These are phyloP conservation scores for Mucor circinelloides DNA, from an alignment of 371 early-diverging fungal species.

Conservation along the genomic window DNA sequence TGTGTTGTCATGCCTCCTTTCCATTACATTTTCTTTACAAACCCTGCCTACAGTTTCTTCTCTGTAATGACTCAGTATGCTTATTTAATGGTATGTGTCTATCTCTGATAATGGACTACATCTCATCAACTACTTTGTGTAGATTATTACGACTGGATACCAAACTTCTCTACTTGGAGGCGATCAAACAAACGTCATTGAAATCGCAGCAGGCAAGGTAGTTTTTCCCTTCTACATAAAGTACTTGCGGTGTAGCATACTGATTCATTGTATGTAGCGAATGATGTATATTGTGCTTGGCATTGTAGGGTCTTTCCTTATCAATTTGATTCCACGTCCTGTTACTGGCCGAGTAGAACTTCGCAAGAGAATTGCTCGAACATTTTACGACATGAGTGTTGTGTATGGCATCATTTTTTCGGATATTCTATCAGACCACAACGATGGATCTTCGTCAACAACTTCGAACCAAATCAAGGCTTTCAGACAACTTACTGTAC, in stretches of 20 bases:
- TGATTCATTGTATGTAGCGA: conserved; percentile 19
- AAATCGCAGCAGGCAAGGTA: conserved; percentile 49
- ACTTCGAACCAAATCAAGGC: conserved; percentile 21
- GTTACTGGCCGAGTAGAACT: conserved; percentile 43
- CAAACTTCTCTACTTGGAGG: conserved; percentile 17
- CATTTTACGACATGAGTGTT: conserved; percentile 39
- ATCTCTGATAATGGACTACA: too few relatives aligned
- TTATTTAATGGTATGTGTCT: conserved; percentile 21
- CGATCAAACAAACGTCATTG: conserved; percentile 21
- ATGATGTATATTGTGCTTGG: conserved; percentile 39
- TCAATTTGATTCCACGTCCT: conserved; percentile 37
- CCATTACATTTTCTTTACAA: conserved; percentile 34
- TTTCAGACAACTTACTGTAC: conserved; percentile 28
- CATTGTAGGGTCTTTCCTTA: conserved; percentile 30
- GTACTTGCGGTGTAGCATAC: background rate
- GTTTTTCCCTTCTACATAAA: background rate
- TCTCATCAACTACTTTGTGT: background rate
- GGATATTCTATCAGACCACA: conserved; percentile 1
- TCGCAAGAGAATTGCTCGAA: conserved; percentile 39
- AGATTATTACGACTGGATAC: conserved; percentile 30
- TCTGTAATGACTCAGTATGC: conserved; percentile 34
- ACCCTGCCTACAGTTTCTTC: conserved; percentile 16
- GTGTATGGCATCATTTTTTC: conserved; percentile 37
- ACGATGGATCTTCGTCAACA: conserved; percentile 1
- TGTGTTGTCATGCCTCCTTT: conserved; percentile 25